These are phyloP conservation scores for Phialocephala subalpina DNA, from an alignment of 2,329 filamentous ascomycete genomes.

Conservation along the genomic window DNA sequence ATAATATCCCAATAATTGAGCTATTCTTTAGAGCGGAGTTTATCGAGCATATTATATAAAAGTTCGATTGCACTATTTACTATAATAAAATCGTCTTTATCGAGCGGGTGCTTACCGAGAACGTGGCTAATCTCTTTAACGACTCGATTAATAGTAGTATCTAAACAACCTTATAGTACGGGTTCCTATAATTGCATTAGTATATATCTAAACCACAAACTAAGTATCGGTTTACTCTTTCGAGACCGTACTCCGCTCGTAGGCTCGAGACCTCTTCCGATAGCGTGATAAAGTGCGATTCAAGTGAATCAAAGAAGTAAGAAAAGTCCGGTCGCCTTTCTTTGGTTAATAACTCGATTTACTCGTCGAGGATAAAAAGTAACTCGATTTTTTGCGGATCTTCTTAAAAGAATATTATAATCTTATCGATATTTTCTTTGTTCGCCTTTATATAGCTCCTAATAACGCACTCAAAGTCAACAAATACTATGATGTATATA, in stretches of 20 bases:
- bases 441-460: constrained; percentile 29
- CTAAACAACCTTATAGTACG: constrained; percentile 25
- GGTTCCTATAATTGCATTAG: constrained; percentile 31
- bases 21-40: constrained; percentile 33
- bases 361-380: constrained; percentile 34
- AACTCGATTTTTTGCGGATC: constrained; percentile 35
- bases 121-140: constrained; percentile 26
- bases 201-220: constrained; percentile 22
- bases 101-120: constrained; percentile 24
- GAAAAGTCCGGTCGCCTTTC: constrained; percentile 32
- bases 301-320: constrained; percentile 28
- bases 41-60: constrained; percentile 28
- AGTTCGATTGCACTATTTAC: constrained; percentile 31
- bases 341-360: constrained; percentile 33
- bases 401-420: constrained; percentile 24
- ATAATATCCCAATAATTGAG: constrained; percentile 37
- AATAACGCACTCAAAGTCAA: constrained; percentile 23
- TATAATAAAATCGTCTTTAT: constrained; percentile 28
- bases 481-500: constrained; percentile 18
- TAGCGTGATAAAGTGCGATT: constrained; percentile 29
- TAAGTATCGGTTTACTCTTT: constrained; percentile 27
- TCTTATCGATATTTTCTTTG: constrained; percentile 29
- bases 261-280: constrained; percentile 27
- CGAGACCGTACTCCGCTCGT: constrained; percentile 28
- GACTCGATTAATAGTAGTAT: constrained; percentile 24